Evolutionary conservation across 1,284 basidiomycete species (phyloP).

Genomic region (Pterula multifida): DNA sequence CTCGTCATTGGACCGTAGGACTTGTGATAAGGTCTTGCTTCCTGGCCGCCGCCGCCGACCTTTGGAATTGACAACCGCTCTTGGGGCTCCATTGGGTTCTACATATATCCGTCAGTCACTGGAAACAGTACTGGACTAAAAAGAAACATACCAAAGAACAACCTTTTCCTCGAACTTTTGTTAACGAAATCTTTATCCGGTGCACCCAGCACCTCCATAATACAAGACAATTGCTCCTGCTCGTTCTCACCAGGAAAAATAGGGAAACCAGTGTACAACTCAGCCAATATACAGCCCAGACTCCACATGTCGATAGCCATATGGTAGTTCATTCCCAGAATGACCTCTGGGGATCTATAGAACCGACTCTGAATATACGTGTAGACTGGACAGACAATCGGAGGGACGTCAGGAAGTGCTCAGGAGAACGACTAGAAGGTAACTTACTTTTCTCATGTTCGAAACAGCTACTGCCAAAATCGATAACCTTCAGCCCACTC

Average conservation of each 20-base stretch:
- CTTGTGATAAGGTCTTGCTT: conserved; percentile 81
- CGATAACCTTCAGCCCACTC: conserved; percentile 96
- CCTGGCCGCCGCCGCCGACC: conserved; percentile 86
- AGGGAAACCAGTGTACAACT: conserved; percentile 97
- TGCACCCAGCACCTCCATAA: conserved; percentile 97
- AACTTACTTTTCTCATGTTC: conserved; percentile 94
- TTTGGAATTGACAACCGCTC: conserved; percentile 94
- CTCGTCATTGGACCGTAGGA: conserved; percentile 83
- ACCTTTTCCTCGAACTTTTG: conserved; percentile 83
- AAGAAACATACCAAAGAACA: conserved; percentile 79
- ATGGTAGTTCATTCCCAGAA: conserved; percentile 88
- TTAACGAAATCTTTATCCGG: conserved; percentile 95
- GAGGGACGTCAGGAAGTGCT: background rate
- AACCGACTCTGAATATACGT: conserved; percentile 96
- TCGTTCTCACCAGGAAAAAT: conserved; percentile 99
- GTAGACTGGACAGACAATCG: too few species aligned
- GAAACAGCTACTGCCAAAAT: conserved; percentile 97
- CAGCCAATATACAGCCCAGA: conserved; percentile 94
- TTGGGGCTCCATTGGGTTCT: conserved; percentile 89
- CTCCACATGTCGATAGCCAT: conserved; percentile 99
- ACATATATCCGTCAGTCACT: background rate
- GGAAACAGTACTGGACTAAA: background rate
- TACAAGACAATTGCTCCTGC: conserved; percentile 96
- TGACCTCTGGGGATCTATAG: conserved; percentile 93
- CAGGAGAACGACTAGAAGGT: background rate